phyloP scores from a whole-genome alignment of 208 protist genomes.

The Trypanosomatidae sp. region DNA sequence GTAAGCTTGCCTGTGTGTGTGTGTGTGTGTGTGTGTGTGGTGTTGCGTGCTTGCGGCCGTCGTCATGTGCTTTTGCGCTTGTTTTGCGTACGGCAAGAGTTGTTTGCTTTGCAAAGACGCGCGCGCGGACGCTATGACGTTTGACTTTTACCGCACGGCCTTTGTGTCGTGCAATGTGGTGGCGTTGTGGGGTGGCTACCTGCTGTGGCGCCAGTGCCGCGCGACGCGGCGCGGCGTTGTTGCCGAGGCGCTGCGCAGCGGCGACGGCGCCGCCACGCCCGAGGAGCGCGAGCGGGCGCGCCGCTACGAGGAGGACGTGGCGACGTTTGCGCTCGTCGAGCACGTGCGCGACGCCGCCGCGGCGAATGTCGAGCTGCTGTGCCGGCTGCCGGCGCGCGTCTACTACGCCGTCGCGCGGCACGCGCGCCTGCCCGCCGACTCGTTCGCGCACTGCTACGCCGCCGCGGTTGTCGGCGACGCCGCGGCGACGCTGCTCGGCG shows the following conservation, averaged over 20 bases:
- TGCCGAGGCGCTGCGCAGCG: constrained; percentile 5
- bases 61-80: neutral
- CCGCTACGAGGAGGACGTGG: constrained; percentile 20
- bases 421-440: constrained; percentile 11
- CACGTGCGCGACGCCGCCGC: constrained; percentile 18
- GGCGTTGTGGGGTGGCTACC: constrained; percentile 34
- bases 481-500: constrained; percentile 17
- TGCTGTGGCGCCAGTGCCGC: constrained; percentile 34
- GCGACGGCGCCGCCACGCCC: constrained; percentile 11
- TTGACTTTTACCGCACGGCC: constrained; percentile 29
- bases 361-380: constrained; percentile 14
- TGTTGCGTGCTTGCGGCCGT: too few species aligned
- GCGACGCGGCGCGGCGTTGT: constrained; percentile 9
- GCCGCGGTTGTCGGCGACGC: constrained; percentile 17
- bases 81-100: neutral
- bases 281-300: constrained; percentile 32
- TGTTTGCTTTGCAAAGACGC: neutral
- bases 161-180: constrained; percentile 26
- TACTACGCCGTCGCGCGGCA: constrained; percentile 12
- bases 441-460: constrained; percentile 44
- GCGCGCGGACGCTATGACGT: too few species aligned
- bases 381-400: constrained; percentile 17
- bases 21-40: too few species aligned
- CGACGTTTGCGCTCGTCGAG: constrained; percentile 12
- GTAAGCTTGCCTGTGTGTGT: too few species aligned